phyloP scores from a whole-genome alignment of 176 grass and related monocot species.

The Tillandsia fasciculata region DNA sequence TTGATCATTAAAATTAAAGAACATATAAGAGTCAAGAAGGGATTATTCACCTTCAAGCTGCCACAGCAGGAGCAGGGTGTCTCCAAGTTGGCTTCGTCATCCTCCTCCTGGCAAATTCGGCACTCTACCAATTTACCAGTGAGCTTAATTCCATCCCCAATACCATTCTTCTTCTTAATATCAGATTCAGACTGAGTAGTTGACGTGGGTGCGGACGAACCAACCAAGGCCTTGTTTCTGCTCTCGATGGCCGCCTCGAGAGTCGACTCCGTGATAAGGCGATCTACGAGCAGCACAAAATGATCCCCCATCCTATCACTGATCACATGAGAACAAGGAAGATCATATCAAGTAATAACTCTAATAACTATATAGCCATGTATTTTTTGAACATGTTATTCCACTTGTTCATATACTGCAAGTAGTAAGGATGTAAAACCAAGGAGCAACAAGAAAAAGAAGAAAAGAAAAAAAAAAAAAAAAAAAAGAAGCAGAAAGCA shows the following conservation, averaged over 20 bases:
- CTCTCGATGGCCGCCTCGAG: constrained; percentile 37
- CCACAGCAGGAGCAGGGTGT: constrained; percentile 72
- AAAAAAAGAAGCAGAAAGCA: background rate
- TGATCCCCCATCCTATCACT: constrained; percentile 41
- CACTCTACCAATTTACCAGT: constrained; percentile 40
- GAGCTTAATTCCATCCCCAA: background rate
- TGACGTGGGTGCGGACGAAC: background rate
- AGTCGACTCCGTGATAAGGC: constrained; percentile 46
- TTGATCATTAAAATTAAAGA: background rate
- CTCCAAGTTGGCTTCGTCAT: constrained; percentile 47
- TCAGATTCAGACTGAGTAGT: constrained; percentile 6
- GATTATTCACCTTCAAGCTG: constrained; percentile 53
- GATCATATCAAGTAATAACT: background rate
- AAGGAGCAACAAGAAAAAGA: no score
- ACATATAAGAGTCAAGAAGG: background rate
- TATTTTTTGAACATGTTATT: background rate
- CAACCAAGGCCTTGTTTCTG: constrained; percentile 16
- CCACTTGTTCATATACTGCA: background rate
- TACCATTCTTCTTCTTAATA: background rate
- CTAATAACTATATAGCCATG: background rate
- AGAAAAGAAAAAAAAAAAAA: no score
- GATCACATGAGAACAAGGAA: constrained; percentile 1
- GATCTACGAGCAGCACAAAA: constrained; percentile 49
- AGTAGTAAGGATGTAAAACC: no score
- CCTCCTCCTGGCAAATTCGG: constrained; percentile 83